Conservation (phyloP, 2,329 filamentous ascomycete species). For the Diplodia seriata region DNA sequence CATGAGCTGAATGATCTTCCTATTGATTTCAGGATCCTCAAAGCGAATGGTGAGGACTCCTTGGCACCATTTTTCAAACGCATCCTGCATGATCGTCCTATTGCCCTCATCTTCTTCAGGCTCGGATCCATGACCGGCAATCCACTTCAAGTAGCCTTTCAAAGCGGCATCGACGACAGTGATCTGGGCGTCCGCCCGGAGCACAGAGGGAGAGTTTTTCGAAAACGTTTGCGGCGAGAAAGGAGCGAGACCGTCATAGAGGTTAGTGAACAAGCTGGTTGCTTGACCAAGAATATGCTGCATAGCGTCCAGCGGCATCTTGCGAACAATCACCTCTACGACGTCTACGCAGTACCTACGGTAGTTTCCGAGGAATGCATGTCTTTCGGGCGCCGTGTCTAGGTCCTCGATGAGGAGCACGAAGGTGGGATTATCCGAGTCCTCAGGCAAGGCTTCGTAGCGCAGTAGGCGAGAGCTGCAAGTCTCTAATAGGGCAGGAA, state of each 20-base stretch:
- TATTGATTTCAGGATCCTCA: conserved; percentile 84
- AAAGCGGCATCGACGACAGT: conserved; percentile 87
- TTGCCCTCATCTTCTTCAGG: conserved; percentile 62
- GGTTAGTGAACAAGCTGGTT: conserved; percentile 73
- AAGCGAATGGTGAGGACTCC: conserved; percentile 73
- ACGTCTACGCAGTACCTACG: conserved; percentile 86
- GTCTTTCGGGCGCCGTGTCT: conserved; percentile 89
- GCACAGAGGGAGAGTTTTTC: conserved; percentile 73
- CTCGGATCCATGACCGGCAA: conserved; percentile 59
- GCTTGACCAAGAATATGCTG: conserved; percentile 84
- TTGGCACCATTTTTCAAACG: conserved; percentile 75
- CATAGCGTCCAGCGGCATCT: conserved; percentile 83
- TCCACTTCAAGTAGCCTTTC: conserved; percentile 88
- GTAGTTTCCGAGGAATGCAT: conserved; percentile 96
- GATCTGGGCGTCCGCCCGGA: conserved; percentile 87
- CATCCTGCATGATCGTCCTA: conserved; percentile 65
- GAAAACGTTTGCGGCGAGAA: conserved; percentile 65
- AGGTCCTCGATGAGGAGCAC: conserved; percentile 91
- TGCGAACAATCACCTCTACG: conserved; percentile 84
- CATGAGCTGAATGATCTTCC: conserved; percentile 79
- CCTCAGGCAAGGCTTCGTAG: conserved; percentile 85
- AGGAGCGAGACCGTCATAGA: conserved; percentile 73
- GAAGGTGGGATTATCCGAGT: conserved; percentile 79
- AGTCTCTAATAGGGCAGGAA: conserved; percentile 79
- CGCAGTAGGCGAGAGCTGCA: conserved; percentile 84